Conservation (phyloP, 2,329 filamentous ascomycete genomes). For the Aspergillus alliaceus region DNA sequence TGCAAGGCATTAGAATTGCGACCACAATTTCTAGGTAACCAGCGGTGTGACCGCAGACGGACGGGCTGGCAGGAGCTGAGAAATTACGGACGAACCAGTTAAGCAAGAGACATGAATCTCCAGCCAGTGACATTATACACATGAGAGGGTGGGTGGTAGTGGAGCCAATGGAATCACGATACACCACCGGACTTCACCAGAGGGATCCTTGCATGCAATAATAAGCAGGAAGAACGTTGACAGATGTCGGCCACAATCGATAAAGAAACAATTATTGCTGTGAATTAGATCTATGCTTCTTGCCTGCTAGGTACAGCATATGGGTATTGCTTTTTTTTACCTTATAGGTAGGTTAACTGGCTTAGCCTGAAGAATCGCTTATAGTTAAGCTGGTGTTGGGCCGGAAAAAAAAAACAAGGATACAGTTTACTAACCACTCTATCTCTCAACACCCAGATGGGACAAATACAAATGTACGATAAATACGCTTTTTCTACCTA, state of each 20-base stretch:
- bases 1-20: neutral
- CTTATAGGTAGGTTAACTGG: neutral
- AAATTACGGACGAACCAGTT: neutral
- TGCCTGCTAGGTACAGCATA: neutral
- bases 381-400: neutral
- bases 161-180: neutral
- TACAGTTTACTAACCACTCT: neutral
- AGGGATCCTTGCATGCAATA: neutral
- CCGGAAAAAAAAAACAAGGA: neutral
- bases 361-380: neutral
- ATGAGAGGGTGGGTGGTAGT: neutral
- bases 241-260: neutral
- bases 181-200: too few species aligned
- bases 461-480: neutral
- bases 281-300: neutral
- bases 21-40: neutral
- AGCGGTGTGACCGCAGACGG: slow-evolving; percentile 1
- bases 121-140: slow-evolving; percentile 1
- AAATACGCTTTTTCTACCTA: neutral
- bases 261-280: neutral
- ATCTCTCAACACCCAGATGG: neutral
- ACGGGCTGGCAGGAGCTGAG: neutral
- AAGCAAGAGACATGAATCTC: neutral
- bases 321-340: neutral
- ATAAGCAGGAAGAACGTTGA: neutral